These are phyloP conservation scores for Diplodia seriata DNA, from an alignment of 2,329 filamentous ascomycete genomes.

Conservation along the genomic window DNA sequence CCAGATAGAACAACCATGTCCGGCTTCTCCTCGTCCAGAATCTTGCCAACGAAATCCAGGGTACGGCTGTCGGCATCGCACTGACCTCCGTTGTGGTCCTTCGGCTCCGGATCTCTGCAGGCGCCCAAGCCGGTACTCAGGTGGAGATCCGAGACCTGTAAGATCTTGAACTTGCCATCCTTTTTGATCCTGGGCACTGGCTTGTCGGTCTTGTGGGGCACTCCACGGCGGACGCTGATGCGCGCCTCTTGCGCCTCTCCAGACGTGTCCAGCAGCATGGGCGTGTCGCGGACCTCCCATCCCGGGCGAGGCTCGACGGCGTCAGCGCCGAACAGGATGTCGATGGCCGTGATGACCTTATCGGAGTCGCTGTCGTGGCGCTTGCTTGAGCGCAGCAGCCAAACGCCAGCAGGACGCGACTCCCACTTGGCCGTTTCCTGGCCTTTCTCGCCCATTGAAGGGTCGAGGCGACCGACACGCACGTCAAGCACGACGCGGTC, in stretches of 20 bases:
- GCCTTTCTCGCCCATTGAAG: conserved; percentile 63
- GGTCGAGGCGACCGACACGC: conserved; percentile 74
- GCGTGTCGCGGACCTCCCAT: conserved; percentile 80
- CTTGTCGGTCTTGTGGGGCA: conserved; percentile 68
- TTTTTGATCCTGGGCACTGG: conserved; percentile 79
- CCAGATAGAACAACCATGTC: conserved; percentile 91
- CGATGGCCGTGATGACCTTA: conserved; percentile 77
- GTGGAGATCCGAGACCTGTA: conserved; percentile 95
- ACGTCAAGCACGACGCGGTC: conserved; percentile 85
- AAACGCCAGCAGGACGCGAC: conserved; percentile 75
- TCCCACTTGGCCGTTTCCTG: conserved; percentile 76
- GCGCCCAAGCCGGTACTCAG: conserved; percentile 85
- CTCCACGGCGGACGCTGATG: conserved; percentile 78
- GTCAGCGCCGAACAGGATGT: conserved; percentile 88
- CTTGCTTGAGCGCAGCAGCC: conserved; percentile 78
- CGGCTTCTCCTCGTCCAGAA: conserved; percentile 91
- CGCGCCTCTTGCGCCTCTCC: conserved; percentile 71
- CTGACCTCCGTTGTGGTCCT: conserved; percentile 71
- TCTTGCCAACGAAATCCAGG: conserved; percentile 81
- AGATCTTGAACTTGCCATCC: conserved; percentile 94
- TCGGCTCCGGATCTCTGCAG: conserved; percentile 86
- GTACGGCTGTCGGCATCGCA: conserved; percentile 94
- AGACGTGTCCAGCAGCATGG: conserved; percentile 72
- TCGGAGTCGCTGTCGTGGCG: conserved; percentile 77
- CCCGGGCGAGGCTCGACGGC: conserved; percentile 86